Base-by-base conservation (phyloP, 192 early-diverging fungal genomes). In the Podila epigama region DNA sequence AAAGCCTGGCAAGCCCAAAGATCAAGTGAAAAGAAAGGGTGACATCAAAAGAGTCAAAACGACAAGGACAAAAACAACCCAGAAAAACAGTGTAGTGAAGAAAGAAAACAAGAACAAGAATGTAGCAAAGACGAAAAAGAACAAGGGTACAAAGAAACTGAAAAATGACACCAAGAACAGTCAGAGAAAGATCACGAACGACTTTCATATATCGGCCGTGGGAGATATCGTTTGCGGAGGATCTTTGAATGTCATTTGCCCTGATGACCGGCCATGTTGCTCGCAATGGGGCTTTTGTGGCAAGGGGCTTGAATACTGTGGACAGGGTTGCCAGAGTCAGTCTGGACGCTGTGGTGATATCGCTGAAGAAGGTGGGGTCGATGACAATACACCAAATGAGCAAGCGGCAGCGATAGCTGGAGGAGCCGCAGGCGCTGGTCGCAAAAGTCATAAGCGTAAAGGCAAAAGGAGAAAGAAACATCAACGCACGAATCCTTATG, bases 231-330 rank as follows among this genome's bases (percentile, higher is more conserved):
- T 29, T 13, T 65, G 70, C 27, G 70, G 62, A 5, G 41, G 57
- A 27, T 12, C 31, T 18, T 7, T 29, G 1, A 6, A 28, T 54
- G 16, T 3, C 22, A 18, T 6, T 20, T 75, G 71, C 16, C 71
- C 71, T 25, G 29, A 28, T 12, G 33, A 35, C 0, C 37, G 18
- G 27, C 71, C 71, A 5, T 75, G 71, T 29, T 75, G 65, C 51
- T 75, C 71, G 8, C 55, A 58, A 13, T 67, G 71, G 64, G 71
- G 64, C 15, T 75, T 35, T 29, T 75, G 65, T 51, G 71, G 71
- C 7, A 51, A 25, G 28, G 54, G 51, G 2, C 36, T 22, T 1
- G 44, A 34, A 15, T 62, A 75, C 22, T 75, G 71, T 58, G 44
- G 20, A 0, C 25, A 36, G 0, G 65, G 71, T 15, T 75, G 71